phyloP scores from a whole-genome alignment of 1,284 basidiomycete species.

The Gomphus sp. region DNA sequence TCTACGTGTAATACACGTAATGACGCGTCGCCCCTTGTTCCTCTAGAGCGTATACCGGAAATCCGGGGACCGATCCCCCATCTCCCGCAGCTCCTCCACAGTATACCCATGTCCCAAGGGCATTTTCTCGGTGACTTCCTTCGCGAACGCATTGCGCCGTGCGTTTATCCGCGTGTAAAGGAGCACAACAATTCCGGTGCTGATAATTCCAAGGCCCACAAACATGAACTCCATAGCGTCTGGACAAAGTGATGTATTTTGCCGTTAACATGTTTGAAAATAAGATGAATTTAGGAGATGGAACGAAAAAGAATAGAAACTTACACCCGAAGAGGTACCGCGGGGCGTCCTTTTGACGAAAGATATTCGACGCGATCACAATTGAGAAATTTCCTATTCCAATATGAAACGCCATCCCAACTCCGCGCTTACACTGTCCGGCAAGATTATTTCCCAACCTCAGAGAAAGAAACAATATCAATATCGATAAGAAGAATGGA shows the following conservation, averaged over 20 bases:
- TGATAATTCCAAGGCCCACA: constrained; percentile 51
- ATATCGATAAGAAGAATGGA: too few species aligned
- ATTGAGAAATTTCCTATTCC: constrained; percentile 49
- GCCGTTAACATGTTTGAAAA: constrained; percentile 47
- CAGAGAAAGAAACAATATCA: too few species aligned
- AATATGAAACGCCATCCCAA: constrained; percentile 55
- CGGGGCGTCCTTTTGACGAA: constrained; percentile 47
- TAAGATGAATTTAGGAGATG: constrained; percentile 17
- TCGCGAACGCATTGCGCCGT: constrained; percentile 19
- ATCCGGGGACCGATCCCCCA: constrained; percentile 58
- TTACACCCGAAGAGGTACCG: constrained; percentile 56
- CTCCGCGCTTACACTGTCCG: constrained; percentile 59
- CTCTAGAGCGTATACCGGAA: constrained; percentile 50
- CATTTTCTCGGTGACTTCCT: constrained; percentile 29
- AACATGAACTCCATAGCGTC: constrained; percentile 63
- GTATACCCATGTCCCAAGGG: constrained; percentile 25
- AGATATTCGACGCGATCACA: constrained; percentile 53
- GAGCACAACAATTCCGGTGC: constrained; percentile 37
- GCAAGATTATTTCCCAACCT: constrained; percentile 53
- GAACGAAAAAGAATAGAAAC: constrained; percentile 26
- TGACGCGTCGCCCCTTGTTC: not conserved
- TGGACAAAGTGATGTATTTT: constrained; percentile 50
- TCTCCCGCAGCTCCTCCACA: constrained; percentile 31
- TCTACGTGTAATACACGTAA: too few species aligned
- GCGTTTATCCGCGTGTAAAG: constrained; percentile 48